Percentiles rank a stretch among this genome's conserved stretches.
Evolutionary conservation across 2,329 filamentous ascomycete genomes (phyloP).

Genomic region (Fusarium sp.): DNA sequence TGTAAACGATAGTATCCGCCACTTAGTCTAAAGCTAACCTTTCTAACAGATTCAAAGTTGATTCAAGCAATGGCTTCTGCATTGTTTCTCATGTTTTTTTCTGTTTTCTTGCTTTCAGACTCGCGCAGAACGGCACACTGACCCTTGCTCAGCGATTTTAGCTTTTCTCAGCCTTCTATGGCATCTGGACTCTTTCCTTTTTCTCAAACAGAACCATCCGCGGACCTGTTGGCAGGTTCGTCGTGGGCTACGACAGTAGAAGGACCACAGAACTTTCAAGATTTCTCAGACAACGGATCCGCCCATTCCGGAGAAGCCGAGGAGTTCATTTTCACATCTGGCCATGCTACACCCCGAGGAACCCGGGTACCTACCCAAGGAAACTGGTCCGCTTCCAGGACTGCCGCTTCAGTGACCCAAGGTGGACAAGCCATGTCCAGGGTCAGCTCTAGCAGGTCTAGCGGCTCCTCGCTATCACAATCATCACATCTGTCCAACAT

Average conservation of each 20-base stretch:
- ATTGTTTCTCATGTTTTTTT: conserved; percentile 48
- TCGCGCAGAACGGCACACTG: conserved; percentile 67
- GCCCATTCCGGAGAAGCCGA: conserved; percentile 65
- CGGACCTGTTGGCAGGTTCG: conserved; percentile 66
- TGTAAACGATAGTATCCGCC: conserved; percentile 39
- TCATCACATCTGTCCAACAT: conserved; percentile 64
- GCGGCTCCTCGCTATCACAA: conserved; percentile 62
- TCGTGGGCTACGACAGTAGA: conserved; percentile 69
- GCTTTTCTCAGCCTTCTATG: conserved; percentile 65
- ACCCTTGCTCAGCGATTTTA: conserved; percentile 68
- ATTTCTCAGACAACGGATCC: conserved; percentile 64
- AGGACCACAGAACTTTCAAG: conserved; percentile 70
- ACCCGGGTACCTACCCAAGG: conserved; percentile 56
- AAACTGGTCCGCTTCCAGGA: conserved; percentile 61
- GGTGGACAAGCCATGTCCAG: conserved; percentile 57
- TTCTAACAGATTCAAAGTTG: conserved; percentile 68
- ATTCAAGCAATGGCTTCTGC: conserved; percentile 54
- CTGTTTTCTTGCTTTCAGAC: conserved; percentile 51
- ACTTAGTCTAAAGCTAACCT: conserved; percentile 46
- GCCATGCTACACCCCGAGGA: conserved; percentile 67
- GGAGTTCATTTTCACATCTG: conserved; percentile 67
- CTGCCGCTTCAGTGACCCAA: conserved; percentile 49
- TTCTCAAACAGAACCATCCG: conserved; percentile 69
- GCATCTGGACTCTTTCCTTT: conserved; percentile 68
- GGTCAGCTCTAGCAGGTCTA: conserved; percentile 55